These are phyloP conservation scores for Phaffomyces opuntiae DNA, from an alignment of 805 yeast species.

Conservation along the genomic window DNA sequence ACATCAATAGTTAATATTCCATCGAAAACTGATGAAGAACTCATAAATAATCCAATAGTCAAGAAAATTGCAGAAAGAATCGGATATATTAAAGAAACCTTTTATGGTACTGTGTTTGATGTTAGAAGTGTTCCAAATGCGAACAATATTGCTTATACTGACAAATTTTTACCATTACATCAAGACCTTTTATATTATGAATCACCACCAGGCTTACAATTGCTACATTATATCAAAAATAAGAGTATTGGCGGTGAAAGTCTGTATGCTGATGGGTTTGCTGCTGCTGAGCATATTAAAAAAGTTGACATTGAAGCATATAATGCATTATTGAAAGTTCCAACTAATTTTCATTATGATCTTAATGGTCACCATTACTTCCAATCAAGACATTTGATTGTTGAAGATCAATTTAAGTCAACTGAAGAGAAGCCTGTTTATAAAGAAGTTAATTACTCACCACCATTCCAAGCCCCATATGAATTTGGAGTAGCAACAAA, in stretches of 20 bases:
- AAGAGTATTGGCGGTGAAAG: conserved; percentile 59
- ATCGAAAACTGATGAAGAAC: conserved; percentile 24
- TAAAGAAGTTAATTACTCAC: conserved; percentile 64
- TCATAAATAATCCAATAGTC: conserved; percentile 26
- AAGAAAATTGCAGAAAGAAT: conserved; percentile 44
- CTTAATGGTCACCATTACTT: conserved; percentile 56
- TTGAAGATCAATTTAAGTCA: conserved; percentile 36
- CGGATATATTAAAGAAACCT: conserved; percentile 65
- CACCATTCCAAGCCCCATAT: conserved; percentile 79
- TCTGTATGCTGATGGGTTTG: conserved; percentile 61
- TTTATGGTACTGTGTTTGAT: conserved; percentile 67
- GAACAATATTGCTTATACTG: conserved; percentile 64
- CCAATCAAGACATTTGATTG: conserved; percentile 55
- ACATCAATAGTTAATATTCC: conserved; percentile 50
- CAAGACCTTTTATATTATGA: conserved; percentile 75
- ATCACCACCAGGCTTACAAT: conserved; percentile 74
- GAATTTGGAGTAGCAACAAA: conserved; percentile 46
- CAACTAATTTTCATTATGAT: conserved; percentile 62
- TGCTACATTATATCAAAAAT: conserved; percentile 53
- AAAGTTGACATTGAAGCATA: conserved; percentile 56
- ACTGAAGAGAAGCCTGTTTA: conserved; percentile 26
- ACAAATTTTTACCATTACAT: conserved; percentile 59
- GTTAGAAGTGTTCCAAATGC: conserved; percentile 49
- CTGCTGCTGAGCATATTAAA: conserved; percentile 52
- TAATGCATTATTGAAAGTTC: conserved; percentile 51